A percentile compares a stretch with the other conserved stretches of the same genome.
Conservation (phyloP, 257 asterid genomes). For the Jacaranda mimosifolia region DNA sequence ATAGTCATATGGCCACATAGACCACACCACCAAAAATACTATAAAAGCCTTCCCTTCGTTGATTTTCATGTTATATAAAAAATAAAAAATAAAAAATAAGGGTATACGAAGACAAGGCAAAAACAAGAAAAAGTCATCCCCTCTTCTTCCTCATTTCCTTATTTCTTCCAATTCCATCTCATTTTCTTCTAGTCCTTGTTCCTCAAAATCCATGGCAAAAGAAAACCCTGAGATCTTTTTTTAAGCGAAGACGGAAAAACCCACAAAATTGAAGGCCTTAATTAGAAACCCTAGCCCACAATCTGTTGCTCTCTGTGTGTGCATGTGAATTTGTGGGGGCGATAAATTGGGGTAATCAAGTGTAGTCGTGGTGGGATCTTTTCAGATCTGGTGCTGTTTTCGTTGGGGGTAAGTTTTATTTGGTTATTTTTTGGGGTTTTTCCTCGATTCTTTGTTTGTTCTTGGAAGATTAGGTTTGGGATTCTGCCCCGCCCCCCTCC, state of each 20-base stretch:
- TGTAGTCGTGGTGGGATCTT: conserved; percentile 40
- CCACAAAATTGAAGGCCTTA: conserved; percentile 4
- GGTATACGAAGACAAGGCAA: conserved; percentile 1
- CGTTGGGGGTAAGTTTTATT: conserved; percentile 33
- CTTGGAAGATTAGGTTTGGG: conserved; percentile 23
- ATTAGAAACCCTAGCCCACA: conserved; percentile 38
- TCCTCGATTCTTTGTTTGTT: conserved; percentile 3
- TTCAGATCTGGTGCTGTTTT: conserved; percentile 50
- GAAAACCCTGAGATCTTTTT: conserved; percentile 33
- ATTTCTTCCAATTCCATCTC: conserved; percentile 34
- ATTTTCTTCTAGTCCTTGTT: conserved; percentile 12
- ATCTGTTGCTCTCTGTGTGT: background rate
- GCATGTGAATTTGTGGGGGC: conserved; percentile 14
- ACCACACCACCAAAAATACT: conserved; percentile 20
- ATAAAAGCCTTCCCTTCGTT: conserved; percentile 26
- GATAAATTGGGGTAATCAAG: conserved; percentile 33
- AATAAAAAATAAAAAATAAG: background rate
- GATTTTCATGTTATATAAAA: conserved; percentile 25
- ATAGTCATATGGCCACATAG: conserved; percentile 26
- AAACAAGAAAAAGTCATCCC: conserved; percentile 47
- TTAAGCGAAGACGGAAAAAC: background rate
- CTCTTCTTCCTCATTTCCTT: conserved; percentile 42
- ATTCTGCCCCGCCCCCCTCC: background rate
- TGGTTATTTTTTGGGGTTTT: conserved; percentile 6
- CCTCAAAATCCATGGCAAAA: conserved; percentile 30